These are phyloP conservation scores for Sporobolomyces pararoseus DNA, from an alignment of 768 basidiomycete genomes.

Conservation along the genomic window DNA sequence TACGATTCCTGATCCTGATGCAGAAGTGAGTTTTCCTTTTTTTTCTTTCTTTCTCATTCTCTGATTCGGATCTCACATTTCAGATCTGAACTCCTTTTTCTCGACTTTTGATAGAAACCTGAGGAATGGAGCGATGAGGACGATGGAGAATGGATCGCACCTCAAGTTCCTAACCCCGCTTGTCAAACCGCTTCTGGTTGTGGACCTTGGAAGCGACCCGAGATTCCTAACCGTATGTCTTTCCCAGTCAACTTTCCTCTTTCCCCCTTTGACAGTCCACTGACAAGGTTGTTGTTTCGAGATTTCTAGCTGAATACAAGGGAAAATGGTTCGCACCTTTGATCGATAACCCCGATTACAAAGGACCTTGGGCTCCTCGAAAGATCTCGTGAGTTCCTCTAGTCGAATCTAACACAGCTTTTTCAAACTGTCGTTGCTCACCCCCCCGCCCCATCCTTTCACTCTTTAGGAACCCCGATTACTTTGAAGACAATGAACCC, in stretches of 20 bases:
- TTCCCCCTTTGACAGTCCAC: accelerated
- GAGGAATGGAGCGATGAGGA: constrained; percentile 99
- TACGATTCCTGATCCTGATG: constrained; percentile 75
- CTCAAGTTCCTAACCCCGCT: constrained; percentile 81
- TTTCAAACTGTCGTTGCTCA: neutral
- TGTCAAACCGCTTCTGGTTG: constrained; percentile 88
- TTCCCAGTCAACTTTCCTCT: neutral
- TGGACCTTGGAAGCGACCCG: constrained; percentile 74
- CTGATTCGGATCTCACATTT: too few species aligned
- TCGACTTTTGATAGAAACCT: constrained; percentile 66
- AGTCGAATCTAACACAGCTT: neutral
- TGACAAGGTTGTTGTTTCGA: neutral
- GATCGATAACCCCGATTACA: constrained; percentile 97
- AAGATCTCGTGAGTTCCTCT: constrained; percentile 57
- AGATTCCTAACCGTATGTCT: constrained; percentile 50
- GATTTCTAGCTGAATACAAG: constrained; percentile 71
- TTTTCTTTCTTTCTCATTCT: too few species aligned
- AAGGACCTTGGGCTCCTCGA: constrained; percentile 85
- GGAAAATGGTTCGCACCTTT: constrained; percentile 91
- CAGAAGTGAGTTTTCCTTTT: constrained; percentile 54
- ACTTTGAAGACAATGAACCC: constrained; percentile 72
- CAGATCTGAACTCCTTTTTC: too few species aligned
- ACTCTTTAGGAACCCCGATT: constrained; percentile 52
- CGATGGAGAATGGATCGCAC: constrained; percentile 96
- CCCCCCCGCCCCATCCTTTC: too few species aligned